Base-by-base conservation (phyloP, 2,329 filamentous ascomycete genomes). In the Aspergillus sergii region DNA sequence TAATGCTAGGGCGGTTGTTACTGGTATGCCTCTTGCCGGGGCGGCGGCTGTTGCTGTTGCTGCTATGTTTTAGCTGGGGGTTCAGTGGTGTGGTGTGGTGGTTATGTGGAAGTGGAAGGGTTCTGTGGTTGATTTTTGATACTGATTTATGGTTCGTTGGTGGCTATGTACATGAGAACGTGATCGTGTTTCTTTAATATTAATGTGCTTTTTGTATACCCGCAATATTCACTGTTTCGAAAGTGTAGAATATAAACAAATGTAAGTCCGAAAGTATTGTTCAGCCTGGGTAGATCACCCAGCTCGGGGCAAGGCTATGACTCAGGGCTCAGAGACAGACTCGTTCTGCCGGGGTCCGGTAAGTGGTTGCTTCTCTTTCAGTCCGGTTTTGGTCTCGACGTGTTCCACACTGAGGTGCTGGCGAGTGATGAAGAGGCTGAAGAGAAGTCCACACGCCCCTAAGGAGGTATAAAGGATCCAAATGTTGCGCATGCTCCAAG, bases 401-500 rank as follows among this genome's bases (percentile, higher is more conserved):
- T 70, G 67, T 23, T 69, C 68, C 45, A 62, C 53, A 32, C 68
- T 69, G 21, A 70, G 58, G 48, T 65, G 64, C 60, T 64, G 59
- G 34, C 63, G 60, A 4, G 57, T 64, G 41, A 78, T 71, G 48
- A 78, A 76, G 3, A 62, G 45, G 30, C 78, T 76, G 0, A 78
- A 75, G 11, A 77, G 4, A 26, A 76, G 63, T 2, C 69, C 71
- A n/a, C 64, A 51, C 0, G 64, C 72, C 6, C 67, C 69, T 30
- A 74, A 61, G 30, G 60, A 71, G 0, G 78, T 75, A 61, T 80
- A 82, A 23, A 82, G 69, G 12, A 82, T 79, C 77, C 80, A 83
- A 46, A 80, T 79, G 32, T 80, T 79, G 46, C 77, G 73, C 64
- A 83, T 48, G 65, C 83, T 85, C 74, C 75, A 79, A 6, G 83